Base-by-base conservation (phyloP, 1,139 yeast genomes). In the Meyerozyma smithsonii region DNA sequence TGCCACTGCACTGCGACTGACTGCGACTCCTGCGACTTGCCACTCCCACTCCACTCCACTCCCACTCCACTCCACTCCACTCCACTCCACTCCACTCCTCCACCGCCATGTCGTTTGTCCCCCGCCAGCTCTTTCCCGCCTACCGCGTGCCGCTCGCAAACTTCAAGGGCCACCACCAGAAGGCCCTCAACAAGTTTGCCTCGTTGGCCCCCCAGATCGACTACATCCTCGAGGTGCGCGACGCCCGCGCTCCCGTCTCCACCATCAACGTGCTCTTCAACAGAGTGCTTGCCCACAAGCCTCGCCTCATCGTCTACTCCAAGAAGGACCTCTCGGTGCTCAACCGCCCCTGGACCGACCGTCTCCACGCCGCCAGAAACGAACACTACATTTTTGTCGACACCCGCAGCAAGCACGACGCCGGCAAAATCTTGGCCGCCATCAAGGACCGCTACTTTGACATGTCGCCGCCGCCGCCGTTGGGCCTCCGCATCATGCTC, bases 151-250 rank as follows among this genome's bases (percentile, higher is more conserved):
- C 81, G 0, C 61, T 83, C 26, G 79, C 95, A 4, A 90, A 86
- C 59, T 88, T 89, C 63, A 88, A 88, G 51, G 97, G 97, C 11
- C 97, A 90, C 56, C 97, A 92, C 55, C 79, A 80, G 46, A 82
- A 81, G 44, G 96, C 97, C 0, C 66, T 92, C 28, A 76, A 80
- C 36, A 74, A 71, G 47, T 78, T 90, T 62, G 74, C 81, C 10
- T 80, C 78, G 41, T 61, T 88, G 28, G 80, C 92, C 2, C 89
- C 94, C 0, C 92, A 86, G 49, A 72, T 89, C 24, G 96, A 92
- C 55, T 59, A 88, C 37, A 77, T 92, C 1, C 61, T 92, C 4
- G 98, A 92, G 54, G 74, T 92, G 3, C 64, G 97, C 52, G 98
- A 92, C 56, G 72, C 92, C 2, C 66, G 98, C 44, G 95, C 97